Conservation (phyloP, 441 rosid species). For the Biscutella laevigata region DNA sequence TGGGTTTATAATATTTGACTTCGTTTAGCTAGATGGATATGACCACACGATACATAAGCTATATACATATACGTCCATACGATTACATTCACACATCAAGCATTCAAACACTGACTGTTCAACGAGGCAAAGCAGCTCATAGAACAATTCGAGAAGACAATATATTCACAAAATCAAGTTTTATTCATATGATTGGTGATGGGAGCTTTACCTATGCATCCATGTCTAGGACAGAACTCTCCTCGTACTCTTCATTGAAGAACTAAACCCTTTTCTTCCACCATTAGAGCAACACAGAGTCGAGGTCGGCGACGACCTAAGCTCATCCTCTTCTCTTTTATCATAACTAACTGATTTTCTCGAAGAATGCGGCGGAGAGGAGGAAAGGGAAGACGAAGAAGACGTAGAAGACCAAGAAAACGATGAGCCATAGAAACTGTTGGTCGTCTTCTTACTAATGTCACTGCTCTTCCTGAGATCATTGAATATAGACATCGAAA, state of each 20-base stretch:
- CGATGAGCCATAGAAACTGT: constrained; percentile 1
- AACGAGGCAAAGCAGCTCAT: constrained; percentile 11
- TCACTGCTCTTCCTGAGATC: constrained; percentile 20
- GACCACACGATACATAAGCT: not conserved
- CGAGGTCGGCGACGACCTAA: constrained; percentile 14
- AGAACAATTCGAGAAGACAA: not conserved
- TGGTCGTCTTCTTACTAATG: constrained; percentile 12
- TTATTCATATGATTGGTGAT: not conserved
- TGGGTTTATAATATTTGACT: constrained; percentile 9
- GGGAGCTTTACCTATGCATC: not conserved
- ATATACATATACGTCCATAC: constrained; percentile 5
- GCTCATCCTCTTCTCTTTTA: constrained; percentile 13
- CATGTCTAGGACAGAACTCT: not conserved
- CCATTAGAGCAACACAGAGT: constrained; percentile 19
- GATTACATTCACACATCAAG: constrained; percentile 15
- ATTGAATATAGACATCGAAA: constrained; percentile 17
- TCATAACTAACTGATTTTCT: not conserved
- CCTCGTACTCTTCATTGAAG: constrained; percentile 17
- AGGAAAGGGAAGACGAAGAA: constrained; percentile 27
- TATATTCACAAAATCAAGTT: constrained; percentile 8
- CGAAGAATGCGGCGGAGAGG: constrained; percentile 15
- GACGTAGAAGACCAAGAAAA: constrained; percentile 31
- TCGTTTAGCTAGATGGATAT: not conserved
- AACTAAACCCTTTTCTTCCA: constrained; percentile 10
- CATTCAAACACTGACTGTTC: constrained; percentile 10